phyloP scores from a whole-genome alignment of 1,284 basidiomycete species.

The Laetiporus sulphureus region DNA sequence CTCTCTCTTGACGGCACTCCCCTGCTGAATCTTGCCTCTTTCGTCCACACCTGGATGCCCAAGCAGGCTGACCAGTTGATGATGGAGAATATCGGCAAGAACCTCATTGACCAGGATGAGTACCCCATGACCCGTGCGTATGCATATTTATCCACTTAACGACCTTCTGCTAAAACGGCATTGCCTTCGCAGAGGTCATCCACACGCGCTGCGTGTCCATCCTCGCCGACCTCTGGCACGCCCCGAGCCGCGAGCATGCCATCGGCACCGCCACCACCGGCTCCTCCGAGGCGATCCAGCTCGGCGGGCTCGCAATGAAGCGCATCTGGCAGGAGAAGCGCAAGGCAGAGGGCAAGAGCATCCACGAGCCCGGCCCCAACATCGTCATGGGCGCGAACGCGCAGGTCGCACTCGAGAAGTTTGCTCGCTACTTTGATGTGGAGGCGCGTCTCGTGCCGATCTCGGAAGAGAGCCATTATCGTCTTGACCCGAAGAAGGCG shows the following conservation, averaged over 20 bases:
- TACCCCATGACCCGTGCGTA: slow-evolving; percentile 76
- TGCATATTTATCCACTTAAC: slow-evolving; percentile 6
- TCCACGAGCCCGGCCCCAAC: slow-evolving; percentile 71
- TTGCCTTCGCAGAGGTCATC: slow-evolving; percentile 53
- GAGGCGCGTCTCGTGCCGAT: slow-evolving; percentile 80
- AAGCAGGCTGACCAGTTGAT: slow-evolving; percentile 65
- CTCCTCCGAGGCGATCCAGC: slow-evolving; percentile 89
- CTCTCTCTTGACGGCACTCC: slow-evolving; percentile 76
- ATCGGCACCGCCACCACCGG: slow-evolving; percentile 93
- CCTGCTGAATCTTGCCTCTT: slow-evolving; percentile 79
- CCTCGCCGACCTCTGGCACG: slow-evolving; percentile 91
- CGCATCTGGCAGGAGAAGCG: slow-evolving; percentile 87
- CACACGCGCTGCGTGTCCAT: slow-evolving; percentile 83
- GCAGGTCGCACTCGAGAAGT: slow-evolving; percentile 63
- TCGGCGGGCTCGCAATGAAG: slow-evolving; percentile 94
- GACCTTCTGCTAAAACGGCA: neutral
- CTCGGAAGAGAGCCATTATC: slow-evolving; percentile 70
- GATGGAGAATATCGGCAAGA: slow-evolving; percentile 83
- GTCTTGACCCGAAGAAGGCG: slow-evolving; percentile 78
- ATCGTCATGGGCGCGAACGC: slow-evolving; percentile 36
- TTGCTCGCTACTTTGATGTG: slow-evolving; percentile 89
- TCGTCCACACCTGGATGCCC: slow-evolving; percentile 59
- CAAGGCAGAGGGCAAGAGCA: slow-evolving; percentile 82
- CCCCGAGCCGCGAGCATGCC: slow-evolving; percentile 64
- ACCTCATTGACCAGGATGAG: slow-evolving; percentile 88